A percentile compares a stretch with the other conserved stretches of the same genome.
Conservation (phyloP, 2,329 filamentous ascomycete genomes). For the Leptographium radiaticola region DNA sequence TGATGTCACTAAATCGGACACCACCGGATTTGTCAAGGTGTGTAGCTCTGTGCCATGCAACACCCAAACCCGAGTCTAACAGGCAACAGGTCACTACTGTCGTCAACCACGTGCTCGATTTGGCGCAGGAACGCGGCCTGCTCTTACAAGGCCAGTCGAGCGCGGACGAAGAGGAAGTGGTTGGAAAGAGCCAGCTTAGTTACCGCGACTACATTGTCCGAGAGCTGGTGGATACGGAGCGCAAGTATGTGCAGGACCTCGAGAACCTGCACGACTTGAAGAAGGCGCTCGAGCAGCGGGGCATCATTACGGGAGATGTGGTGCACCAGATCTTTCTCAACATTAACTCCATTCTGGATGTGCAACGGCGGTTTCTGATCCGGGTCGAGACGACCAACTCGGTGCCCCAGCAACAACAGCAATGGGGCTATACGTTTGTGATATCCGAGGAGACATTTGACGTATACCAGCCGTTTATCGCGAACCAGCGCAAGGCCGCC, state of each 20-base stretch:
- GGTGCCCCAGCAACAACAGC: conserved; percentile 60
- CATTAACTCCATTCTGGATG: conserved; percentile 86
- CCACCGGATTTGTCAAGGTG: conserved; percentile 93
- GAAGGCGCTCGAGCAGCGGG: conserved; percentile 76
- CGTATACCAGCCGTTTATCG: conserved; percentile 94
- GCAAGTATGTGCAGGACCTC: conserved; percentile 94
- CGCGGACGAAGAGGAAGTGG: conserved; percentile 37
- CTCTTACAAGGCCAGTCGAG: conserved; percentile 50
- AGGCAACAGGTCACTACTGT: conserved; percentile 62
- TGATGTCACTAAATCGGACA: conserved; percentile 87
- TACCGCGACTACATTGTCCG: conserved; percentile 78
- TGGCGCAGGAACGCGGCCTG: conserved; percentile 65
- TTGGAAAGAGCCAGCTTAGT: conserved; percentile 50
- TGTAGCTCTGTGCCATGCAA: conserved; percentile 9
- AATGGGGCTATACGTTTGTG: conserved; percentile 90
- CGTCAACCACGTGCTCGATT: conserved; percentile 82
- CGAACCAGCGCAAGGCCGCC: conserved; percentile 87
- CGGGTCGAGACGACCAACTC: conserved; percentile 92
- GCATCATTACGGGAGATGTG: conserved; percentile 75
- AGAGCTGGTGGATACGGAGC: conserved; percentile 86
- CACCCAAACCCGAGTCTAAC: not conserved
- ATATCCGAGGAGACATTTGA: conserved; percentile 76
- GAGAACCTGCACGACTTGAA: conserved; percentile 90
- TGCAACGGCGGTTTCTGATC: conserved; percentile 89
- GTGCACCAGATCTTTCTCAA: conserved; percentile 96